Evolutionary conservation across 108 stramenopile species (phyloP), one percentile per base, ranked within the genome.

Genomic region (Skeletonema costatum): DNA sequence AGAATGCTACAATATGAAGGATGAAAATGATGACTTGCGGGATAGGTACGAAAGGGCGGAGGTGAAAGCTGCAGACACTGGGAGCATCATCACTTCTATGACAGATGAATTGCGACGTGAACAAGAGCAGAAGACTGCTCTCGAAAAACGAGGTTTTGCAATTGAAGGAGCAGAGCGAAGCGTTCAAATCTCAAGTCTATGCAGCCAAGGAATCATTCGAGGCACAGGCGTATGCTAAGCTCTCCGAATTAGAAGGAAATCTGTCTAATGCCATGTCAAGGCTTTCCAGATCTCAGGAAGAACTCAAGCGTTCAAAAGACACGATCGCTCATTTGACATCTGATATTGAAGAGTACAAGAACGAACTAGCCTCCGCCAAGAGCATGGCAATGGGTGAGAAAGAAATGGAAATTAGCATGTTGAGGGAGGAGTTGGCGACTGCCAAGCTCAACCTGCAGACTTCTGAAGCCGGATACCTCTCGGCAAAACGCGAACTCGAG

Each of bases 1-100:
- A n/a, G 93, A 91, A 41, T 87, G 75, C 30, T 91, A 90, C 74
- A 64, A 60, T 3, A 78, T 77, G 30, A 80, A 84, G 61, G 82
- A 93, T 51, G 74, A 88, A 48, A 64, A 61, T 17, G 85, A 86
- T 66, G 89, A 90, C 63, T 71, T 88, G 10, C 80, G 60, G 29
- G 90, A 91, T 71, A 66, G 78, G 42, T 78, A 68, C 25, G 65
- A 85, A 62, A 61, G 79, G 41, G 19, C 71, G 2, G 80, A 86
- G 73, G 42, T 66, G 3, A 77, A 72, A 53, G 64, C 76, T 0
- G 35, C 30, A 39, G 83, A 84, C n/a, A 48, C 70, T 19, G 72
- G 74, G 39, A 48, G 42, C 6, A 46, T 64, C 11, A 32, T 71
- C 25, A 31, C 73, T 9, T 81, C 87, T n/a, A 65, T 84, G 30